These are phyloP conservation scores for Grosmannia penicillata DNA, from an alignment of 2,329 filamentous ascomycete species.

Conservation along the genomic window DNA sequence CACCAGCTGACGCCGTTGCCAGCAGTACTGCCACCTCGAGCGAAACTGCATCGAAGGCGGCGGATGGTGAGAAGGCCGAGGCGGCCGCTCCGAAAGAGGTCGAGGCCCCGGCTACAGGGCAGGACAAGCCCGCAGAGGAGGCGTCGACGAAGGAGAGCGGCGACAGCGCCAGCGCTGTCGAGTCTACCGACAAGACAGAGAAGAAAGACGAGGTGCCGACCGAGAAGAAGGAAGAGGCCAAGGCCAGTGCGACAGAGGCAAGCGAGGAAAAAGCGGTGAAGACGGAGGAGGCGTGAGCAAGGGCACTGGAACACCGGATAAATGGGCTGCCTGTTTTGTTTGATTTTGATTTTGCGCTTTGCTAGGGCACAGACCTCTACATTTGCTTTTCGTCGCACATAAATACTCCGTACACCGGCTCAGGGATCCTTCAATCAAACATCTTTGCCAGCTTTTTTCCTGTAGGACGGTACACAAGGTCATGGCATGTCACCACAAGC, in stretches of 20 bases:
- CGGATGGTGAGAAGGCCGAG: background rate
- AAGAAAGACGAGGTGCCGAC: too few relatives aligned
- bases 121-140: conserved; percentile 18
- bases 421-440: too few relatives aligned
- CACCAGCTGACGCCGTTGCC: background rate
- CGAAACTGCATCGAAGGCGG: background rate
- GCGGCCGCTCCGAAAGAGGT: conserved; percentile 11
- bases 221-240: conserved; percentile 6
- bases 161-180: too few relatives aligned
- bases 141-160: background rate
- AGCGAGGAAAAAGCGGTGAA: background rate
- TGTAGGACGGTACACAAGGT: too few relatives aligned
- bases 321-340: too few relatives aligned
- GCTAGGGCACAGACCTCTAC: too few relatives aligned
- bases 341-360: too few relatives aligned
- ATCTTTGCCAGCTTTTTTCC: too few relatives aligned
- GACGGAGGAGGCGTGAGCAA: conserved; percentile 5
- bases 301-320: too few relatives aligned
- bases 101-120: conserved; percentile 12
- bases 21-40: background rate
- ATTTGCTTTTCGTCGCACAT: too few relatives aligned
- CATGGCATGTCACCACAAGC: too few relatives aligned
- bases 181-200: background rate
- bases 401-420: too few relatives aligned
- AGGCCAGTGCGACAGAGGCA: conserved; percentile 15